Conservation (phyloP, 1,284 basidiomycete genomes). For the Naganishia sp. region DNA sequence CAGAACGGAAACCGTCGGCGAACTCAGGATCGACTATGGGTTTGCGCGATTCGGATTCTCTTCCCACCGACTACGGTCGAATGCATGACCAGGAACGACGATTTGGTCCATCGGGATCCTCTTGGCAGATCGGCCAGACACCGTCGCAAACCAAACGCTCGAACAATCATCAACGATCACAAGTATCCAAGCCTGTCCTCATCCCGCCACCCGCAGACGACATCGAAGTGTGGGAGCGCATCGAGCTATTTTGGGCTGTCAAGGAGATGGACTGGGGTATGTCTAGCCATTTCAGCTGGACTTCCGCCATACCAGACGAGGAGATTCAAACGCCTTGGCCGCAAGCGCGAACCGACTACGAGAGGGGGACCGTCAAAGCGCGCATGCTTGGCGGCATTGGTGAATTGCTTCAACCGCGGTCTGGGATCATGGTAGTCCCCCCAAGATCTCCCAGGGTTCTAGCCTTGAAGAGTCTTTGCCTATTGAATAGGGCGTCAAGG, state of each 20-base stretch:
- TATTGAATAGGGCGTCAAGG: constrained; percentile 41
- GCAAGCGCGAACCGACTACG: constrained; percentile 36
- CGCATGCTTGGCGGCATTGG: neutral
- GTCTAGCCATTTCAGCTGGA: constrained; percentile 43
- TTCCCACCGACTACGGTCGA: too few species aligned
- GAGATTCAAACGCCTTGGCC: constrained; percentile 45
- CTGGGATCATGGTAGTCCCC: too few species aligned
- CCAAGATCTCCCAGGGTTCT: constrained; percentile 37
- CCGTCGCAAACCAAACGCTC: too few species aligned
- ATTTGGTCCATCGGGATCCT: neutral
- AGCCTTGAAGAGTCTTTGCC: constrained; percentile 39
- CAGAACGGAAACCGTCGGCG: neutral
- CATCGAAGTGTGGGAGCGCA: constrained; percentile 43
- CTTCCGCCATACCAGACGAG: constrained; percentile 37
- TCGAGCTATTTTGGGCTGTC: constrained; percentile 45
- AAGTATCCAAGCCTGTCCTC: constrained; percentile 37
- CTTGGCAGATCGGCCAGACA: too few species aligned
- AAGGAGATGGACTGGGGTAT: constrained; percentile 45
- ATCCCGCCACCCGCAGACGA: constrained; percentile 43
- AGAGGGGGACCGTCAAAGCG: constrained; percentile 2
- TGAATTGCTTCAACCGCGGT: constrained; percentile 8
- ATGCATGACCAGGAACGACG: too few species aligned
- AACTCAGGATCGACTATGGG: too few species aligned
- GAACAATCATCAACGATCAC: constrained; percentile 22
- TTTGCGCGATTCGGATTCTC: too few species aligned